phyloP scores from a whole-genome alignment of 1,139 yeast genomes.

The Sugiyamaella pinicola region DNA sequence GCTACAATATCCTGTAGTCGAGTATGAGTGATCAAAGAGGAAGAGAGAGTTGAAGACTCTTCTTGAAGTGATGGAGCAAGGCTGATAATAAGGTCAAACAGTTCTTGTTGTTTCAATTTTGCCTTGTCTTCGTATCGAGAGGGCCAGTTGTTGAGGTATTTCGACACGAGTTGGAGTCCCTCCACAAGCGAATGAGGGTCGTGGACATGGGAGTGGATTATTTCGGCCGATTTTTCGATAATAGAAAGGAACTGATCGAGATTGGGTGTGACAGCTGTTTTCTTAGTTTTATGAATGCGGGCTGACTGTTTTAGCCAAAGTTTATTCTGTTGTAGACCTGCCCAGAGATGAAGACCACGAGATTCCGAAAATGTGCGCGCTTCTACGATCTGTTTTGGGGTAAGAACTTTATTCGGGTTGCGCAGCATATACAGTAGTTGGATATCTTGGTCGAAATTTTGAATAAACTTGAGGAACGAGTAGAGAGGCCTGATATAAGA shows the following conservation, averaged over 20 bases:
- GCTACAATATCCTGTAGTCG: conserved; percentile 21
- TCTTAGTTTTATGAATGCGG: neutral
- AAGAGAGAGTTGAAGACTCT: conserved; percentile 14
- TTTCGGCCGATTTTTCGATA: conserved; percentile 17
- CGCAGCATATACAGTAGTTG: conserved; percentile 21
- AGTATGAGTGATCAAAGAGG: conserved; percentile 19
- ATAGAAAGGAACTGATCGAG: conserved; percentile 16
- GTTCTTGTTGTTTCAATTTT: conserved; percentile 16
- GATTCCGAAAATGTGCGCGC: conserved; percentile 8
- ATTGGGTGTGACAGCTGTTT: neutral
- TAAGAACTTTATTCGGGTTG: conserved; percentile 20
- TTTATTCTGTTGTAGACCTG: conserved; percentile 17
- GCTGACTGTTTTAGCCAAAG: conserved; percentile 15
- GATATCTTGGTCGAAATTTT: conserved; percentile 20
- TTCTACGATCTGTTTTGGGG: conserved; percentile 16
- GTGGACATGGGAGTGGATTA: conserved; percentile 18
- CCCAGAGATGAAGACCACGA: conserved; percentile 20
- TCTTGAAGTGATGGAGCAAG: conserved; percentile 2
- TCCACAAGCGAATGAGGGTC: conserved; percentile 12
- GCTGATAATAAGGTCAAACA: conserved; percentile 15
- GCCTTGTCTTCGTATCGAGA: conserved; percentile 9
- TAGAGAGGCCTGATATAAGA: conserved; percentile 23
- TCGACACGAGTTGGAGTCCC: conserved; percentile 7
- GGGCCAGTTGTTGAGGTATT: conserved; percentile 15
- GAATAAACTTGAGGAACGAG: conserved; percentile 23